Conservation (phyloP, 345 rosid genomes). For the Eucalyptus marginata region DNA sequence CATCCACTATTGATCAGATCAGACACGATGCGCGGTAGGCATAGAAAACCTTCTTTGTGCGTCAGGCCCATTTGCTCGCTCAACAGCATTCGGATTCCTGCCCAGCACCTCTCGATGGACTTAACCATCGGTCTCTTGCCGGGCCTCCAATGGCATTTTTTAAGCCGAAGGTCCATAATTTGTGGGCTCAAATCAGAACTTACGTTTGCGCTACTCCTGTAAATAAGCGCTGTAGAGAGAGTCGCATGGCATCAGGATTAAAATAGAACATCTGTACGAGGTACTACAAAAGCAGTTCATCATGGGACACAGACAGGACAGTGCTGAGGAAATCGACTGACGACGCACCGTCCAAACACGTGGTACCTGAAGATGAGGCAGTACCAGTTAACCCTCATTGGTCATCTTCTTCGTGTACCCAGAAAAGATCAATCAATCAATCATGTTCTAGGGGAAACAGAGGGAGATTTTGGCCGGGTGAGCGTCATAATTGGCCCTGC, state of each 20-base stretch:
- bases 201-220: not conserved
- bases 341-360: not conserved
- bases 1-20: too few species aligned
- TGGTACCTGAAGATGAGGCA: not conserved
- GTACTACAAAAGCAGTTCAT: not conserved
- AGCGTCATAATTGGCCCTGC: not conserved
- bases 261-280: not conserved
- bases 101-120: not conserved
- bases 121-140: not conserved
- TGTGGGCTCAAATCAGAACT: not conserved
- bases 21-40: too few species aligned
- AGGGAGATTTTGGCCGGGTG: not conserved
- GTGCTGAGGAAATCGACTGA: not conserved
- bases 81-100: not conserved
- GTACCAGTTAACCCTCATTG: not conserved
- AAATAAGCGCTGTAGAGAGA: not conserved
- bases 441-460: not conserved
- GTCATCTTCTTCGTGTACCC: not conserved
- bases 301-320: not conserved
- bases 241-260: not conserved
- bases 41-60: not conserved
- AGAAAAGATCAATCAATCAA: not conserved
- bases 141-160: not conserved
- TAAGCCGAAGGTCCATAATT: not conserved
- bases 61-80: not conserved